phyloP scores from a whole-genome alignment of 139 green algal genomes.

The Yamagishiella unicocca region DNA sequence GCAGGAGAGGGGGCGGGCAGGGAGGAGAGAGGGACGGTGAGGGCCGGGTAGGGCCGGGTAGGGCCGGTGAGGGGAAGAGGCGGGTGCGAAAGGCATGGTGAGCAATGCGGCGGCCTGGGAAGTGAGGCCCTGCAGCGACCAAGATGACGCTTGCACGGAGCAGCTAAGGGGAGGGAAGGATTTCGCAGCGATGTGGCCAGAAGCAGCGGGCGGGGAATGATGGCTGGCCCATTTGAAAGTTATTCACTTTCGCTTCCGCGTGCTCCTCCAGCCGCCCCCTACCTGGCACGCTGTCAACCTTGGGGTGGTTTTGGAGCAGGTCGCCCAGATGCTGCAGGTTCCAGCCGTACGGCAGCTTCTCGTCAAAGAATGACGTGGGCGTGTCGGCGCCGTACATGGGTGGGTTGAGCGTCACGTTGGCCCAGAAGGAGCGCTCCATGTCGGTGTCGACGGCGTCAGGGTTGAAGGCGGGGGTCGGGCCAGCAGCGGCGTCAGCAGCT shows the following conservation, averaged over 20 bases:
- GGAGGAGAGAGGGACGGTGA: not conserved
- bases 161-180: too few relatives aligned
- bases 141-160: too few relatives aligned
- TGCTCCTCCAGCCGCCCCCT: too few relatives aligned
- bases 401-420: slow-evolving; percentile 70
- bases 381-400: slow-evolving; percentile 74
- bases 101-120: too few relatives aligned
- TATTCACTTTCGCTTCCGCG: too few relatives aligned
- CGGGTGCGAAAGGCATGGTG: too few relatives aligned
- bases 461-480: not conserved
- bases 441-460: slow-evolving; percentile 42
- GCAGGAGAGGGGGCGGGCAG: not conserved
- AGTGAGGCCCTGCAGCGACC: too few relatives aligned
- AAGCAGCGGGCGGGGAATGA: too few relatives aligned
- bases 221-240: too few relatives aligned
- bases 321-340: slow-evolving; percentile 72
- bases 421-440: slow-evolving; percentile 72
- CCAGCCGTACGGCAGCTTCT: slow-evolving; percentile 78
- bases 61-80: too few relatives aligned
- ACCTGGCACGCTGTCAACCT: slow-evolving; percentile 58
- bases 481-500: not conserved
- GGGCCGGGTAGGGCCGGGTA: too few relatives aligned
- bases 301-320: slow-evolving; percentile 57
- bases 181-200: too few relatives aligned
- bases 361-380: slow-evolving; percentile 76